Percentiles rank a stretch among this genome's conserved stretches.
Evolutionary conservation across 1,284 basidiomycete species (phyloP).

Genomic region (Tremellales sp.): DNA sequence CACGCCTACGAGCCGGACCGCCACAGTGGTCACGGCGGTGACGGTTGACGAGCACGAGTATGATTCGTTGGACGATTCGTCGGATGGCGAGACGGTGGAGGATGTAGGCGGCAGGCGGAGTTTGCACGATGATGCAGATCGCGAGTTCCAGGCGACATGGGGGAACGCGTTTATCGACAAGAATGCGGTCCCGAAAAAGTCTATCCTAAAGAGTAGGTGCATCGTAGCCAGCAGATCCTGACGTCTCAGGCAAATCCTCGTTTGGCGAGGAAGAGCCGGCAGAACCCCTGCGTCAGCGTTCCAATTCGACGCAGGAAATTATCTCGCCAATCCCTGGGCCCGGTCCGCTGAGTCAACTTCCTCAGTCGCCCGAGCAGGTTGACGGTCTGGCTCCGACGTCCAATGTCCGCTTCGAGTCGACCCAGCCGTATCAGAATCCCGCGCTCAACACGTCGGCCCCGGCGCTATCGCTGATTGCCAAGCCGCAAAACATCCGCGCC

Average conservation of each 20-base stretch:
- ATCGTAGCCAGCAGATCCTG: too few relatives aligned
- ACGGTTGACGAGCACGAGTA: slow-evolving; percentile 57
- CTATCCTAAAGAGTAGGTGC: slow-evolving; percentile 82
- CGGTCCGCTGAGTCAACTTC: slow-evolving; percentile 70
- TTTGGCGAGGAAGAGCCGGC: background rate
- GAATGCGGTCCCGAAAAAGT: slow-evolving; percentile 65
- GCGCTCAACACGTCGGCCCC: slow-evolving; percentile 66
- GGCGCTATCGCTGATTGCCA: slow-evolving; percentile 63
- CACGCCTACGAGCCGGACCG: slow-evolving; percentile 18
- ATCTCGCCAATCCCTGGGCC: slow-evolving; percentile 55
- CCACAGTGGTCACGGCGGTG: slow-evolving; percentile 35
- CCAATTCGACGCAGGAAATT: slow-evolving; percentile 70
- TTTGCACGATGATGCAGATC: slow-evolving; percentile 32
- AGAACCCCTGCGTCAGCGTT: slow-evolving; percentile 53
- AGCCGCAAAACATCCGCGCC: slow-evolving; percentile 40
- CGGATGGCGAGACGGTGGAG: slow-evolving; percentile 52
- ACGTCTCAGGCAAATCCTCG: background rate
- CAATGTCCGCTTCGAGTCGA: slow-evolving; percentile 25
- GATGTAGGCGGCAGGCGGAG: slow-evolving; percentile 58
- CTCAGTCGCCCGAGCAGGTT: slow-evolving; percentile 76
- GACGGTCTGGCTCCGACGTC: slow-evolving; percentile 60
- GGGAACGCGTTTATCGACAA: slow-evolving; percentile 63
- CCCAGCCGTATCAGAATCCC: slow-evolving; percentile 23
- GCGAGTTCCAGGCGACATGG: slow-evolving; percentile 59
- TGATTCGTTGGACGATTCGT: slow-evolving; percentile 59